Conservation (phyloP, 2,329 filamentous ascomycete genomes). For the Penicillium sp. region DNA sequence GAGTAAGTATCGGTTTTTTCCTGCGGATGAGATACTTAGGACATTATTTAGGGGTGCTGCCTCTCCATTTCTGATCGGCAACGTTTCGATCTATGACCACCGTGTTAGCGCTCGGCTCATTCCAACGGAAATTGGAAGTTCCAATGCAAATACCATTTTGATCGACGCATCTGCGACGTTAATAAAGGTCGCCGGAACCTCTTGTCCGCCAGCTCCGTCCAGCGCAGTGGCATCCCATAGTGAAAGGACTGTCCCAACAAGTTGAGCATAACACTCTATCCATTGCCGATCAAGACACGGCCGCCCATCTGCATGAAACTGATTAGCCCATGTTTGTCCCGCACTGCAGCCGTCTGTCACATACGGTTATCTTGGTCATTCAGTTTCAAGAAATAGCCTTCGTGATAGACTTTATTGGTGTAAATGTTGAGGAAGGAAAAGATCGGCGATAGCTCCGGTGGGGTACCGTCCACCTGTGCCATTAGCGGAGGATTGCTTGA, state of each 20-base stretch:
- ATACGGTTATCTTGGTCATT: conserved; percentile 90
- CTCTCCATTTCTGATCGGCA: conserved; percentile 76
- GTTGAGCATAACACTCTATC: conserved; percentile 95
- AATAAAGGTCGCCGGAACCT: conserved; percentile 88
- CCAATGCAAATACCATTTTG: conserved; percentile 73
- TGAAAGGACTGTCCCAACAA: conserved; percentile 91
- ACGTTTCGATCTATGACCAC: conserved; percentile 72
- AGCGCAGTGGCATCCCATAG: conserved; percentile 93
- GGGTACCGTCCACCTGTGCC: conserved; percentile 80
- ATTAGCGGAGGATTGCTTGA: conserved; percentile 83
- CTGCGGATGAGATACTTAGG: conserved; percentile 91
- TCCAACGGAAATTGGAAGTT: neutral
- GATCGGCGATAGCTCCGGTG: conserved; percentile 90
- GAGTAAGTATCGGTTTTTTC: conserved; percentile 89
- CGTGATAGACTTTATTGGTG: conserved; percentile 93
- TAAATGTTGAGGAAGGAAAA: conserved; percentile 94
- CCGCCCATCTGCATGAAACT: conserved; percentile 66
- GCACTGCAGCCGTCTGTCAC: conserved; percentile 38
- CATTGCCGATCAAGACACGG: conserved; percentile 84
- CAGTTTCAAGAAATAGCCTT: conserved; percentile 95
- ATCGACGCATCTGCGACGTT: conserved; percentile 97
- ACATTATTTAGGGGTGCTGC: conserved; percentile 90
- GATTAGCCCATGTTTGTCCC: conserved; percentile 30
- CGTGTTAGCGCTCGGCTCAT: conserved; percentile 16
- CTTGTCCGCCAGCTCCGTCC: conserved; percentile 80